A percentile compares a stretch with the other conserved stretches of the same genome.
Evolutionary conservation across 768 basidiomycete species (phyloP).

Genomic region (Leccinum subgranulosum): DNA sequence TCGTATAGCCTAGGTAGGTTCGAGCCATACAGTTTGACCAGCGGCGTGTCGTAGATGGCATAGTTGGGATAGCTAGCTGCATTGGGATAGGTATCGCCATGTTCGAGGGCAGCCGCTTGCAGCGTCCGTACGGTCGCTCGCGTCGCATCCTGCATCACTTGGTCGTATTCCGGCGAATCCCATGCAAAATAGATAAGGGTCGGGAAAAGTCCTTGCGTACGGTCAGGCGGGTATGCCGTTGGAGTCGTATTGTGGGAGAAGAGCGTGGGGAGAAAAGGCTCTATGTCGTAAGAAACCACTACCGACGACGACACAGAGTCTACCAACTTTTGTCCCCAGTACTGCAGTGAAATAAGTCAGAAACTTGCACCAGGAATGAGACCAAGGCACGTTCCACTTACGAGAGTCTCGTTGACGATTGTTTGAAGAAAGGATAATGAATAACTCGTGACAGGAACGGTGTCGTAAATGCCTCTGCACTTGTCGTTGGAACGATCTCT

Average conservation of each 20-base stretch:
- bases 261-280: conserved; percentile 48
- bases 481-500: background rate
- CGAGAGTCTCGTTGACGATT: conserved; percentile 8
- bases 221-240: conserved; percentile 46
- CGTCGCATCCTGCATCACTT: conserved; percentile 34
- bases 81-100: no score
- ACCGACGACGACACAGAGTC: no score
- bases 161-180: background rate
- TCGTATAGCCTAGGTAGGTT: no score
- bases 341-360: no score
- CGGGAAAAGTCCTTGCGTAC: conserved; percentile 36
- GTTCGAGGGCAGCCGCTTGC: conserved; percentile 28
- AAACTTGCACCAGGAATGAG: no score
- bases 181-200: conserved; percentile 41
- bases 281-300: conserved; percentile 25
- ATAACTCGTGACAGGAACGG: background rate
- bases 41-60: no score
- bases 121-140: conserved; percentile 37
- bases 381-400: background rate
- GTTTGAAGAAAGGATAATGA: conserved; percentile 9
- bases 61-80: no score
- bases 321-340: no score
- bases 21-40: no score
- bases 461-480: background rate
- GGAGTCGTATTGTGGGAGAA: conserved; percentile 34